phyloP scores from a whole-genome alignment of 83 land plant genomes.

The Larix sibirica region DNA sequence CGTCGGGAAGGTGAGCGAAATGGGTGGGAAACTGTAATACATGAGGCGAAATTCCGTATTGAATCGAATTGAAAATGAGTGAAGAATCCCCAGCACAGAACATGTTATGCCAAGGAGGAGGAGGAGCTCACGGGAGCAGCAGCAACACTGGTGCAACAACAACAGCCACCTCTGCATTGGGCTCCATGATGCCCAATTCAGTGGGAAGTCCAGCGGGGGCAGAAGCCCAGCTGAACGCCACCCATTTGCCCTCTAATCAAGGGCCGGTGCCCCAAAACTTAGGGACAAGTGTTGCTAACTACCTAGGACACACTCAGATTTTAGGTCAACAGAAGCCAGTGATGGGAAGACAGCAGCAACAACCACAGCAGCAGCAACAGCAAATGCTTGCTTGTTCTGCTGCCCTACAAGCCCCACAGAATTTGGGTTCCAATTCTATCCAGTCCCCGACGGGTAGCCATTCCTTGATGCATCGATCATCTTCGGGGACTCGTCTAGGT shows the following conservation, averaged over 20 bases:
- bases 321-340: neutral
- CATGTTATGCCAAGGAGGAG: constrained; percentile 1
- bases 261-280: neutral
- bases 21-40: neutral
- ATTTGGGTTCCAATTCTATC: neutral
- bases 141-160: neutral
- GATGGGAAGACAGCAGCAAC: neutral
- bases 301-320: neutral
- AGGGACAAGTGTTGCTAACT: neutral
- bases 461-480: neutral
- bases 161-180: neutral
- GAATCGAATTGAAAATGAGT: constrained; percentile 7
- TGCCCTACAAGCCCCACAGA: neutral
- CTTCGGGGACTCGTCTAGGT: neutral
- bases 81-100: neutral
- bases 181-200: constrained; percentile 8
- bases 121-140: too few species aligned
- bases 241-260: neutral
- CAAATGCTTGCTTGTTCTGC: constrained; percentile 1
- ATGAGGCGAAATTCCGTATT: neutral
- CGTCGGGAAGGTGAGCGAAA: too few species aligned
- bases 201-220: constrained; percentile 5
- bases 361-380: constrained; percentile 2
- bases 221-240: neutral
- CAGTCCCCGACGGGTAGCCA: constrained; percentile 1